A percentile compares a stretch with the other conserved stretches of the same genome.
Conservation (phyloP, 2,329 filamentous ascomycete genomes). For the Epichloe scottii region DNA sequence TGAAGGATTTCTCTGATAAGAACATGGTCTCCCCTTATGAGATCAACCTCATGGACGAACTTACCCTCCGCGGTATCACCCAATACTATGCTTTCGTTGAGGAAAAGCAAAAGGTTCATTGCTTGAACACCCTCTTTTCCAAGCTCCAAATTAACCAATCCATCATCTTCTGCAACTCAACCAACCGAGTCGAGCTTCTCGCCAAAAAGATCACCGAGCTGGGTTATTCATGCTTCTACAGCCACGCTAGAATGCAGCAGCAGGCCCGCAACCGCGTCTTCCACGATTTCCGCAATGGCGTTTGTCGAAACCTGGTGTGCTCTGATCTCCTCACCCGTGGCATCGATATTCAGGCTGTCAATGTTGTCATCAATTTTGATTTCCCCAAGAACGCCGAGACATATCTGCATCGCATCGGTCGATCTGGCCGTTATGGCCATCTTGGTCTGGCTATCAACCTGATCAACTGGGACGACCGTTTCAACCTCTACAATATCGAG, state of each 20-base stretch:
- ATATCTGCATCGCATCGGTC: conserved; percentile 94
- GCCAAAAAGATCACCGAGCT: conserved; percentile 99
- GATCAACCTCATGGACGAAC: conserved; percentile 99
- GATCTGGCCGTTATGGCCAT: conserved; percentile 93
- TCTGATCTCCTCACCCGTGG: conserved; percentile 94
- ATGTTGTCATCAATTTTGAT: conserved; percentile 99
- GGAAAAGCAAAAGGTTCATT: conserved; percentile 98
- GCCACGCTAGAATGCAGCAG: conserved; percentile 95
- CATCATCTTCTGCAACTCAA: conserved; percentile 99
- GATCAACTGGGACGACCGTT: conserved; percentile 98
- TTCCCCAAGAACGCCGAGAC: conserved; percentile 99
- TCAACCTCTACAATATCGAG: conserved; percentile 98
- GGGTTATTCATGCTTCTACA: conserved; percentile 99
- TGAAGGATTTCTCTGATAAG: conserved; percentile 97
- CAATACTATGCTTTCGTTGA: conserved; percentile 99
- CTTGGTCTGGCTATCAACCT: conserved; percentile 95
- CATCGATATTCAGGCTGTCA: conserved; percentile 98
- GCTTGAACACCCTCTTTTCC: conserved; percentile 95
- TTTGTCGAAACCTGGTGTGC: conserved; percentile 95
- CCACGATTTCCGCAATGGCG: conserved; percentile 96
- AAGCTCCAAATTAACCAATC: conserved; percentile 99
- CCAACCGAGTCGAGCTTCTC: conserved; percentile 90
- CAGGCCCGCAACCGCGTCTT: conserved; percentile 96
- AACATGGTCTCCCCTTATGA: conserved; percentile 95
- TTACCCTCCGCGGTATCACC: conserved; percentile 93